phyloP scores from a whole-genome alignment of 2,329 filamentous ascomycete genomes.

The Arthrocladium fulminans region DNA sequence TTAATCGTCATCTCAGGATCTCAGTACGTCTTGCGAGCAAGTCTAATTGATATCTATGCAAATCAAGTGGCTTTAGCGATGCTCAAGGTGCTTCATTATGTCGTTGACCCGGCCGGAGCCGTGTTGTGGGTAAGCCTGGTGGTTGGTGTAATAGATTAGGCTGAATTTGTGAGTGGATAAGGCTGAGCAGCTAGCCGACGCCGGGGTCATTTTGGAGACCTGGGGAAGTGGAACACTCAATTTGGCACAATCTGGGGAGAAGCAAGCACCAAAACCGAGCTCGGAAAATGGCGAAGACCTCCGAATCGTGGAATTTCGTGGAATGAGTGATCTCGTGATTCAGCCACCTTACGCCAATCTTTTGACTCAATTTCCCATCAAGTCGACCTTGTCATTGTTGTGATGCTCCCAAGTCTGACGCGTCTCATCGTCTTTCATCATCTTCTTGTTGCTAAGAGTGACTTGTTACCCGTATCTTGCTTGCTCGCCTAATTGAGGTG shows the following conservation, averaged over 20 bases:
- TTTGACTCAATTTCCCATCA: slow-evolving; percentile 3
- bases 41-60: too few relatives aligned
- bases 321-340: slow-evolving; percentile 4
- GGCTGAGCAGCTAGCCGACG: not conserved
- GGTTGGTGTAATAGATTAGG: too few relatives aligned
- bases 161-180: not conserved
- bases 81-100: too few relatives aligned
- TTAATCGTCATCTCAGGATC: slow-evolving; percentile 6
- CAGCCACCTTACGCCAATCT: not conserved
- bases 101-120: too few relatives aligned
- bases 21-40: too few relatives aligned
- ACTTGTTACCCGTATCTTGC: too few relatives aligned
- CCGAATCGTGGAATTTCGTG: not conserved
- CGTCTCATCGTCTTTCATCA: not conserved
- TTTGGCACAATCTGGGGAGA: slow-evolving; percentile 1
- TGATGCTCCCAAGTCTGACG: not conserved
- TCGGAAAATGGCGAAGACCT: not conserved
- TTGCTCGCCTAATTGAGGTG: slow-evolving; percentile 1
- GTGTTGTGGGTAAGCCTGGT: too few relatives aligned
- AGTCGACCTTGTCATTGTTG: not conserved
- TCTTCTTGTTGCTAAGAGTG: not conserved
- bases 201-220: not conserved
- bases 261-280: not conserved
- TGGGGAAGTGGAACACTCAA: slow-evolving; percentile 4
- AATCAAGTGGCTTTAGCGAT: too few relatives aligned